Evolutionary conservation across 2,329 filamentous ascomycete species (phyloP).

Genomic region (Bisporella sp.): DNA sequence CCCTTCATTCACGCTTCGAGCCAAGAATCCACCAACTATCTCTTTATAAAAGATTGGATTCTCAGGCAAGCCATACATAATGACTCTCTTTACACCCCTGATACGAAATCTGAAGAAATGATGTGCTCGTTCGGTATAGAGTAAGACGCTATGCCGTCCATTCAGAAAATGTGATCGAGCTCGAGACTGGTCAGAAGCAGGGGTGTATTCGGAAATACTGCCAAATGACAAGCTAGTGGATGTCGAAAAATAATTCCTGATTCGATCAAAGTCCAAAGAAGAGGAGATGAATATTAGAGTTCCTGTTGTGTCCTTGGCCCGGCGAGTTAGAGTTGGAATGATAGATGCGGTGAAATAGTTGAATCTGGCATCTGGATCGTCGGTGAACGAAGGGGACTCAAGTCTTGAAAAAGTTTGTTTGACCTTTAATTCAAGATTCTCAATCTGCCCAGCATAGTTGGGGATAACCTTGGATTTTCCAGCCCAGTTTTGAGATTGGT

Average conservation of each 20-base stretch:
- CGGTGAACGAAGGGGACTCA: slow-evolving; percentile 59
- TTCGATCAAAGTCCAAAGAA: slow-evolving; percentile 89
- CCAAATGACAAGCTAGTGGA: slow-evolving; percentile 64
- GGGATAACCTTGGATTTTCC: slow-evolving; percentile 71
- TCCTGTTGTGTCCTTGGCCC: slow-evolving; percentile 58
- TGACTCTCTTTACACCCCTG: slow-evolving; percentile 72
- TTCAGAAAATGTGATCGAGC: slow-evolving; percentile 82
- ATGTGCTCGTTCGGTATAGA: slow-evolving; percentile 95
- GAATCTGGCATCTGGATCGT: slow-evolving; percentile 83
- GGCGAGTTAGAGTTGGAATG: slow-evolving; percentile 66
- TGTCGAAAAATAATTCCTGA: slow-evolving; percentile 86
- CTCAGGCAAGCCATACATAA: slow-evolving; percentile 87
- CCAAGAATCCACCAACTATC: slow-evolving; percentile 62
- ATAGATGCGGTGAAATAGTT: slow-evolving; percentile 82
- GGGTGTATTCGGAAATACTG: slow-evolving; percentile 81
- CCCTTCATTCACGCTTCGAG: slow-evolving; percentile 48
- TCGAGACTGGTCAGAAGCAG: slow-evolving; percentile 69
- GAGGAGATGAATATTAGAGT: slow-evolving; percentile 85
- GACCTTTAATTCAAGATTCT: slow-evolving; percentile 62
- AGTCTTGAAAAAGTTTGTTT: slow-evolving; percentile 90
- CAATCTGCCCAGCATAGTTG: slow-evolving; percentile 62
- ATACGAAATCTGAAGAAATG: slow-evolving; percentile 89
- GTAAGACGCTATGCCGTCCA: slow-evolving; percentile 72
- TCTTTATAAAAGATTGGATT: slow-evolving; percentile 79
- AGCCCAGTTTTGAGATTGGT: slow-evolving; percentile 70